phyloP scores from a whole-genome alignment of 768 basidiomycete species.

The Mycena alexandri region DNA sequence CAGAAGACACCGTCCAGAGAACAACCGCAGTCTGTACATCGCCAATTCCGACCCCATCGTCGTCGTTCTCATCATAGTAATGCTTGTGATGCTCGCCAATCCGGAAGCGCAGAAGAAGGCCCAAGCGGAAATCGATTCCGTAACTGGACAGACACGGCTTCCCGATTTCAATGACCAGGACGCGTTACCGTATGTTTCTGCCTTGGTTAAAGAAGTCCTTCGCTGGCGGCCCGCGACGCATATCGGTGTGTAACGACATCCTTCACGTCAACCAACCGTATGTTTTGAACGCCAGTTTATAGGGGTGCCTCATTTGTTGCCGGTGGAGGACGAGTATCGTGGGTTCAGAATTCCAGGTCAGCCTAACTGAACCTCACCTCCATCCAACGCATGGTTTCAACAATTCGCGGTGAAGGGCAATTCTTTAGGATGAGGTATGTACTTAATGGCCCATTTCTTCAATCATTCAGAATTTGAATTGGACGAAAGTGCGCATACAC shows the following conservation, averaged over 20 bases:
- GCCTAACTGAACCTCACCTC: not conserved
- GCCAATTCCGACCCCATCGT: slow-evolving; percentile 17
- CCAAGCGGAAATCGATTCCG: slow-evolving; percentile 47
- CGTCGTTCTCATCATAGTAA: slow-evolving; percentile 37
- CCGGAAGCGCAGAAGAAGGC: slow-evolving; percentile 47
- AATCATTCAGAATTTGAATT: slow-evolving; percentile 37
- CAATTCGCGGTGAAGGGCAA: slow-evolving; percentile 18
- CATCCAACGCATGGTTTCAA: not conserved
- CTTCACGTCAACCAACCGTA: too few species aligned
- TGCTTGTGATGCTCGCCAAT: slow-evolving; percentile 46
- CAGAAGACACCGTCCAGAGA: slow-evolving; percentile 1
- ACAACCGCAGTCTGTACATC: slow-evolving; percentile 10
- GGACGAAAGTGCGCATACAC: slow-evolving; percentile 38
- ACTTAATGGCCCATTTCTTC: not conserved
- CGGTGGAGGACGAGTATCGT: slow-evolving; percentile 50
- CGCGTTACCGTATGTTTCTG: slow-evolving; percentile 39
- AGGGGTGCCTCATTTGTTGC: too few species aligned
- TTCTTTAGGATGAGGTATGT: slow-evolving; percentile 34
- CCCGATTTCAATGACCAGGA: slow-evolving; percentile 42
- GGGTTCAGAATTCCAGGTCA: slow-evolving; percentile 53
- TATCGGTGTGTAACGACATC: slow-evolving; percentile 8
- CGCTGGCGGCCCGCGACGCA: slow-evolving; percentile 25
- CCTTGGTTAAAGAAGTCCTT: slow-evolving; percentile 17
- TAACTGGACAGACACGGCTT: slow-evolving; percentile 44
- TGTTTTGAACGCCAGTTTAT: too few species aligned